These are phyloP conservation scores for Pichia insulana DNA, from an alignment of 805 yeast genomes.

Conservation along the genomic window DNA sequence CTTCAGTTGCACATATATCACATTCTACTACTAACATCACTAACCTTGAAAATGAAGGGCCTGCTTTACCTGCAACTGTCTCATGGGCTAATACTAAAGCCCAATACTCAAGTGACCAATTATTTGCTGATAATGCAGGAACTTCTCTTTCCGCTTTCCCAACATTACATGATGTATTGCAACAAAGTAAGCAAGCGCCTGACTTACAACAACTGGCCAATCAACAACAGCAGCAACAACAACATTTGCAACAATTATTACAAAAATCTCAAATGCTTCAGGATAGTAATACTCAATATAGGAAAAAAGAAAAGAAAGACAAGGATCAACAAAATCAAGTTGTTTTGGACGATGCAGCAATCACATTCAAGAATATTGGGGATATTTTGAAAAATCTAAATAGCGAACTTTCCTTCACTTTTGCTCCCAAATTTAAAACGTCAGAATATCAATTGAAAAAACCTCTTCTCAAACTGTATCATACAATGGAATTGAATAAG, in stretches of 20 bases:
- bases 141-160: slow-evolving; percentile 38
- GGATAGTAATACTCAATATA: slow-evolving; percentile 11
- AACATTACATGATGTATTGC: slow-evolving; percentile 29
- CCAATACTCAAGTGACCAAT: slow-evolving; percentile 23
- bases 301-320: slow-evolving; percentile 22
- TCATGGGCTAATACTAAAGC: slow-evolving; percentile 43
- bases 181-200: slow-evolving; percentile 12
- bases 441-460: slow-evolving; percentile 4
- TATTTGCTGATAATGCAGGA: slow-evolving; percentile 3
- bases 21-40: neutral
- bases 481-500: slow-evolving; percentile 12
- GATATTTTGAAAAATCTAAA: slow-evolving; percentile 21
- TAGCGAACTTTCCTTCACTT: slow-evolving; percentile 18
- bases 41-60: slow-evolving; percentile 19
- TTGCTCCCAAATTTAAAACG: slow-evolving; percentile 19
- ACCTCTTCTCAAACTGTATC: slow-evolving; percentile 16
- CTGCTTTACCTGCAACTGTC: slow-evolving; percentile 55
- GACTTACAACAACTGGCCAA: slow-evolving; percentile 27
- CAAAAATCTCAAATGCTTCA: slow-evolving; percentile 13
- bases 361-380: slow-evolving; percentile 20
- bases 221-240: slow-evolving; percentile 23
- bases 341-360: slow-evolving; percentile 18
- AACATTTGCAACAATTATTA: slow-evolving; percentile 7
- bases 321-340: slow-evolving; percentile 18
- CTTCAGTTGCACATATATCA: slow-evolving; percentile 12